Percentiles rank a stretch among this genome's conserved stretches.
phyloP scores from a whole-genome alignment of 2,329 filamentous ascomycete genomes.

The Laburnicola sp. region DNA sequence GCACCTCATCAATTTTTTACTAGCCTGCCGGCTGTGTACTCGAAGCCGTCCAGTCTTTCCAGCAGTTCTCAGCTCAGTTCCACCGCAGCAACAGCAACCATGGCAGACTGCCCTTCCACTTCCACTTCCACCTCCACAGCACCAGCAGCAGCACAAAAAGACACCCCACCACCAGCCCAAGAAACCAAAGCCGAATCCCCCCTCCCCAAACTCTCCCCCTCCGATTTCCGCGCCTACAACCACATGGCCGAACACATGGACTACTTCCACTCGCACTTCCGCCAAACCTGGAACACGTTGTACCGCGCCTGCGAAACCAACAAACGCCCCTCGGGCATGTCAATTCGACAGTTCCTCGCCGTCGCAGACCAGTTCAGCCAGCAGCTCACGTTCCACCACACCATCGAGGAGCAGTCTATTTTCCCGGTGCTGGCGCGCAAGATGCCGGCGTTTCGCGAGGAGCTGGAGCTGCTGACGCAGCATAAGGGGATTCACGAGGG shows the following conservation, averaged over 20 bases:
- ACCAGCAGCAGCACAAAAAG: not conserved
- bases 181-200: slow-evolving; percentile 32
- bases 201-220: slow-evolving; percentile 65
- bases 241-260: slow-evolving; percentile 76
- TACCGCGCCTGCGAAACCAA: slow-evolving; percentile 65
- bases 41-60: too few relatives aligned
- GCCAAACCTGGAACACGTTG: slow-evolving; percentile 67
- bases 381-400: slow-evolving; percentile 75
- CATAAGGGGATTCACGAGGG: slow-evolving; percentile 79
- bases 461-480: slow-evolving; percentile 70
- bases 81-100: not conserved
- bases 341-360: slow-evolving; percentile 68
- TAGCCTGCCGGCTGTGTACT: too few relatives aligned
- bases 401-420: slow-evolving; percentile 79
- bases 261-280: slow-evolving; percentile 55
- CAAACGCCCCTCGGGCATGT: slow-evolving; percentile 65
- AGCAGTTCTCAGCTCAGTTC: not conserved
- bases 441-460: slow-evolving; percentile 75
- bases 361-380: slow-evolving; percentile 70
- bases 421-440: slow-evolving; percentile 76
- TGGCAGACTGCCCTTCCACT: not conserved
- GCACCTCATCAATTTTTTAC: not conserved
- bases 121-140: too few relatives aligned
- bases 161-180: not conserved
- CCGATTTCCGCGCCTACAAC: slow-evolving; percentile 72